A percentile compares a stretch with the other conserved stretches of the same genome.
phyloP scores from a whole-genome alignment of 2,329 filamentous ascomycete species.

The Xylaria sp. region DNA sequence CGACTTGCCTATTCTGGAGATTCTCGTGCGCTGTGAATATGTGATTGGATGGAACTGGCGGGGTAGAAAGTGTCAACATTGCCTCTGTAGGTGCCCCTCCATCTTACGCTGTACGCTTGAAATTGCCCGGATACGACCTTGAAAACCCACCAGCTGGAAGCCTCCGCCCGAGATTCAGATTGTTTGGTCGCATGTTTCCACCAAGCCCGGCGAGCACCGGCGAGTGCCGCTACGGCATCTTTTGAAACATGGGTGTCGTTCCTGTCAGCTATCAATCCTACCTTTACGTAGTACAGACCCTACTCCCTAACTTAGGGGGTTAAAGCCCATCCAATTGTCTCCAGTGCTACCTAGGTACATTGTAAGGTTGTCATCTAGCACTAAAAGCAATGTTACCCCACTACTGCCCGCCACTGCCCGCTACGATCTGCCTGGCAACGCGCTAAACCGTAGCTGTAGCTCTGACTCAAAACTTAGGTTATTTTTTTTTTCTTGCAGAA shows the following conservation, averaged over 20 bases:
- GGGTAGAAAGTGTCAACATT: constrained; percentile 18
- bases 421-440: constrained; percentile 9
- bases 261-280: not conserved
- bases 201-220: constrained; percentile 18
- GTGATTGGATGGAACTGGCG: constrained; percentile 31
- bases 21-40: not conserved
- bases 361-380: too few species aligned
- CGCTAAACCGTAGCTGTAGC: constrained; percentile 17
- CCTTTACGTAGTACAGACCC: not conserved
- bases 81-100: constrained; percentile 22
- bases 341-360: too few species aligned
- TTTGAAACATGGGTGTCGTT: constrained; percentile 18
- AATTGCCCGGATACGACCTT: constrained; percentile 8
- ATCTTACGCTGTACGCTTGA: not conserved
- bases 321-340: too few species aligned
- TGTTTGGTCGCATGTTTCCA: constrained; percentile 5
- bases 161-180: not conserved
- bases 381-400: constrained; percentile 20
- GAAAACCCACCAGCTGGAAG: constrained; percentile 20
- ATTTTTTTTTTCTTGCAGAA: constrained; percentile 19
- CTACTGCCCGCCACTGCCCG: not conserved
- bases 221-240: constrained; percentile 20
- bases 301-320: not conserved
- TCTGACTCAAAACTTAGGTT: constrained; percentile 36
- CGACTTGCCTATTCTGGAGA: constrained; percentile 34